phyloP scores from a whole-genome alignment of 257 asterid species.

The Thymus mandschuricus region DNA sequence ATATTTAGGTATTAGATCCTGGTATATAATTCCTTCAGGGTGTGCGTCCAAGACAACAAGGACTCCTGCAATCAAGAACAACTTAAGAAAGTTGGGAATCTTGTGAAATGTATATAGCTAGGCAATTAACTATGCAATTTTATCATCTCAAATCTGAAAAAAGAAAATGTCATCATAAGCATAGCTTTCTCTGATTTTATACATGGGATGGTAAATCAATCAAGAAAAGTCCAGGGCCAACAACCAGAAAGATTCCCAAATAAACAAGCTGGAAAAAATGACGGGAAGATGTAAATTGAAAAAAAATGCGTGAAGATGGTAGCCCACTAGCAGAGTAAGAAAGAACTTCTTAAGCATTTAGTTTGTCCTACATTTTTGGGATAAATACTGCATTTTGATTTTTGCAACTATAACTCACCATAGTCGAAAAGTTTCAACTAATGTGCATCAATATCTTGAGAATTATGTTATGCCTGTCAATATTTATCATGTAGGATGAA shows the following conservation, averaged over 20 bases:
- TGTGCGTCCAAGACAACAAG: slow-evolving; percentile 86
- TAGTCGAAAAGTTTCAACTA: neutral
- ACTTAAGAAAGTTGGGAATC: slow-evolving; percentile 1
- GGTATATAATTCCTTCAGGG: slow-evolving; percentile 82
- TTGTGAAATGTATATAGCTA: neutral
- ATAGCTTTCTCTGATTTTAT: neutral
- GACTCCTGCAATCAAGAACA: slow-evolving; percentile 62
- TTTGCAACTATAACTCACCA: slow-evolving; percentile 7
- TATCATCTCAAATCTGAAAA: neutral
- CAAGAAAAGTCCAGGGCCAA: neutral
- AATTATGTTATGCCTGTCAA: neutral
- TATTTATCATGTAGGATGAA: neutral
- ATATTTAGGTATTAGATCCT: slow-evolving; percentile 80
- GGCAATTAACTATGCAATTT: slow-evolving; percentile 9
- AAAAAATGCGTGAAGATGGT: neutral
- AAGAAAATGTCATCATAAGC: neutral
- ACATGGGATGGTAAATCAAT: neutral
- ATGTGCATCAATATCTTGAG: neutral
- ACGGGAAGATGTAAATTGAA: neutral
- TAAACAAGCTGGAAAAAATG: neutral
- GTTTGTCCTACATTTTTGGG: neutral
- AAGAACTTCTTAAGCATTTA: slow-evolving; percentile 8
- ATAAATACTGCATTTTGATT: neutral
- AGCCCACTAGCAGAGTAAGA: neutral
- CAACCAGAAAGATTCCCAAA: neutral